Percentiles rank a stretch among this genome's conserved stretches.
phyloP scores from a whole-genome alignment of 768 basidiomycete species.

The Hygrophoropsis aurantiaca region DNA sequence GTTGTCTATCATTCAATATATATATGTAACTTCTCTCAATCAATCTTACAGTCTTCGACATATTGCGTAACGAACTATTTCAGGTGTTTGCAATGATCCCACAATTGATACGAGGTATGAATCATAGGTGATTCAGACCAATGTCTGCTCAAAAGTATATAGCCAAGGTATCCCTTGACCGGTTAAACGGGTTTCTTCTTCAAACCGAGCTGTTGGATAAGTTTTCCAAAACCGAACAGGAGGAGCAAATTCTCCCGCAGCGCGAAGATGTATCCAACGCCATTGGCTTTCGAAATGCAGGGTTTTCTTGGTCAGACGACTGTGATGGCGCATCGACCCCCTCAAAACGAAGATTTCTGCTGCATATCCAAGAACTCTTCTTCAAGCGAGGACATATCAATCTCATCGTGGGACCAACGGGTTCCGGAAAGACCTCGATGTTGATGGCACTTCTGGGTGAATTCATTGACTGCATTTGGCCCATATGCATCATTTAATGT shows the following conservation, averaged over 20 bases:
- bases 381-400: slow-evolving; percentile 56
- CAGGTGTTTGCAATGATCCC: slow-evolving; percentile 32
- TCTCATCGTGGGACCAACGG: slow-evolving; percentile 58
- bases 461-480: slow-evolving; percentile 11
- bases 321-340: slow-evolving; percentile 6
- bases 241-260: too few species aligned
- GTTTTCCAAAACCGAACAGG: too few species aligned
- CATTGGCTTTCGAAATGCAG: slow-evolving; percentile 56
- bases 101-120: slow-evolving; percentile 19
- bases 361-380: slow-evolving; percentile 49
- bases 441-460: slow-evolving; percentile 58
- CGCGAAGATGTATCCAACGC: too few species aligned
- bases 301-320: slow-evolving; percentile 50
- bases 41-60: slow-evolving; percentile 50
- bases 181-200: too few species aligned
- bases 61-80: slow-evolving; percentile 52
- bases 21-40: neutral
- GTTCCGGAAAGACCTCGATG: slow-evolving; percentile 62
- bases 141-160: too few species aligned
- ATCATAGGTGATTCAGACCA: too few species aligned
- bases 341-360: slow-evolving; percentile 41
- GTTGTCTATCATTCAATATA: neutral
- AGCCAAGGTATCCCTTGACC: too few species aligned
- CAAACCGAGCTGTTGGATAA: too few species aligned
- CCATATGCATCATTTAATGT: neutral